phyloP scores from a whole-genome alignment of 352 stramenopile species.

The Phytophthora kernoviae region DNA sequence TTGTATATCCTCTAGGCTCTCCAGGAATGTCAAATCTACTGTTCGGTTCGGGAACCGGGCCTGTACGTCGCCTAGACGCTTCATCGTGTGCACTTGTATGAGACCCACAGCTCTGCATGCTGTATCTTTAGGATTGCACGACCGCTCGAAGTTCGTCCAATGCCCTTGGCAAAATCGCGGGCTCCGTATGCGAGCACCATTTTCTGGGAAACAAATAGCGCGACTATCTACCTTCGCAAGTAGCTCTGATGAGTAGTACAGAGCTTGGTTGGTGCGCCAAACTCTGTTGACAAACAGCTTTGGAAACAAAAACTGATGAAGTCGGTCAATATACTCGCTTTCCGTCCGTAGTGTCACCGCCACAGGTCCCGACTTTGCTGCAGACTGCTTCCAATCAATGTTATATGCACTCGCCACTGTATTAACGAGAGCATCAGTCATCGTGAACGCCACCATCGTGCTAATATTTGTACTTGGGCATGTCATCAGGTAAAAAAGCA shows the following conservation, averaged over 20 bases:
- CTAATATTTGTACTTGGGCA: constrained; percentile 10
- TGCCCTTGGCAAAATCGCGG: constrained; percentile 10
- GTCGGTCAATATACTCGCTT: constrained; percentile 24
- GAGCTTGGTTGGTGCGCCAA: constrained; percentile 27
- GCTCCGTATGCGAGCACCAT: background rate
- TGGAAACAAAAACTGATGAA: constrained; percentile 37
- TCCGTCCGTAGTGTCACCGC: constrained; percentile 8
- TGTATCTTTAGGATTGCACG: background rate
- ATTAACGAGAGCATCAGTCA: constrained; percentile 24
- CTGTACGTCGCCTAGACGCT: background rate
- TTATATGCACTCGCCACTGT: background rate
- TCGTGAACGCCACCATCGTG: constrained; percentile 15
- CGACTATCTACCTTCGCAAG: background rate
- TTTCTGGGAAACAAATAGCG: constrained; percentile 15
- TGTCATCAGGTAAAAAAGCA: constrained; percentile 18
- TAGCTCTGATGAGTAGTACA: constrained; percentile 20
- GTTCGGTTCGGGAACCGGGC: constrained; percentile 1
- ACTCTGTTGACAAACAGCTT: constrained; percentile 19
- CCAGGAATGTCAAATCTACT: constrained; percentile 8
- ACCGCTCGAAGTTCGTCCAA: constrained; percentile 16
- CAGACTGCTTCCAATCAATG: background rate
- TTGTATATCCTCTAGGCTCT: constrained; percentile 13
- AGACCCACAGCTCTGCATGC: constrained; percentile 1
- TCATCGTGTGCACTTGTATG: constrained; percentile 6
- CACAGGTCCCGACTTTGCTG: background rate